Evolutionary conservation across 2,329 filamentous ascomycete species (phyloP).

Genomic region (Fusarium sp.): DNA sequence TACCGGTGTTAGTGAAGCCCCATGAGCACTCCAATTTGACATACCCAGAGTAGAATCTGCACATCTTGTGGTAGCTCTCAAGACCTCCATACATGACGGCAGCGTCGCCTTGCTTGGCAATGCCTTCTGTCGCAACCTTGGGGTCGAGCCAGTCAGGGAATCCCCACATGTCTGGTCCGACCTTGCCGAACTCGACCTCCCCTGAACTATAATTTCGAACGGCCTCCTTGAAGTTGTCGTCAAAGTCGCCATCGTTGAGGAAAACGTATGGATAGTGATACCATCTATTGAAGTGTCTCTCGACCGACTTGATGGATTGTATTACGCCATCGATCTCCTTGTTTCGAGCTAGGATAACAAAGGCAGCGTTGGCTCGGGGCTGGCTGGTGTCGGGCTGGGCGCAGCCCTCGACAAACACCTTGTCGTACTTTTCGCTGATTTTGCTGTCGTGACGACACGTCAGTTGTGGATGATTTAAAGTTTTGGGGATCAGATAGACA

Average conservation of each 20-base stretch:
- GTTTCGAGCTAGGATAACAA: slow-evolving; percentile 94
- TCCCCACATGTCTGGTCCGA: slow-evolving; percentile 90
- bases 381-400: slow-evolving; percentile 78
- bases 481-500: slow-evolving; percentile 48
- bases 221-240: slow-evolving; percentile 88
- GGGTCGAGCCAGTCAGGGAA: slow-evolving; percentile 96
- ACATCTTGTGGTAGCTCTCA: slow-evolving; percentile 99
- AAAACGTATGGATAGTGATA: slow-evolving; percentile 99
- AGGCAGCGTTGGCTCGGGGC: slow-evolving; percentile 89
- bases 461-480: slow-evolving; percentile 21
- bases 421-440: slow-evolving; percentile 97
- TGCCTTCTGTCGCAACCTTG: slow-evolving; percentile 93
- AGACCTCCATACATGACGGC: slow-evolving; percentile 99
- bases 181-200: slow-evolving; percentile 90
- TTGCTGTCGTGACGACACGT: slow-evolving; percentile 64
- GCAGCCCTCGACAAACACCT: slow-evolving; percentile 93
- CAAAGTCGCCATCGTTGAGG: slow-evolving; percentile 96
- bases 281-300: slow-evolving; percentile 99
- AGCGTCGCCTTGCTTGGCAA: slow-evolving; percentile 93
- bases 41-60: slow-evolving; percentile 96
- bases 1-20: slow-evolving; percentile 33
- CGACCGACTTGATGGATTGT: slow-evolving; percentile 96
- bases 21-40: slow-evolving; percentile 42
- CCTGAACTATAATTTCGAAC: slow-evolving; percentile 90
- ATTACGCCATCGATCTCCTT: slow-evolving; percentile 96